phyloP scores from a whole-genome alignment of 176 grass and related monocot genomes.

The Raddia distichophylla region DNA sequence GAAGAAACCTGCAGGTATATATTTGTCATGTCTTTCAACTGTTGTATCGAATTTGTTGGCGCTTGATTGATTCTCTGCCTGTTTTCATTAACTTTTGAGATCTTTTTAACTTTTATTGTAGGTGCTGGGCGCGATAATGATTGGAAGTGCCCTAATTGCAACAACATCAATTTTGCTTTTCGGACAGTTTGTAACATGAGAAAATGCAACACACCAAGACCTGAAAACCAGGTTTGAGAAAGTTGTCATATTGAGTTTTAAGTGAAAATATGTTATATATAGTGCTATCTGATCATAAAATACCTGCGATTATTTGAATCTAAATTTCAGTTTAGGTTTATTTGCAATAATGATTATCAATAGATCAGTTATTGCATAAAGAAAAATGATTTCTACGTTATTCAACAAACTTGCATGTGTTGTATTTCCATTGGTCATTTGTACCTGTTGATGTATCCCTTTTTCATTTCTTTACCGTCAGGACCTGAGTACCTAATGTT shows the following conservation, averaged over 20 bases:
- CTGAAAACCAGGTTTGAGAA: conserved; percentile 69
- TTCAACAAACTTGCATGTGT: neutral
- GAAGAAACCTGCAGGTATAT: conserved; percentile 75
- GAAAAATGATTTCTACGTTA: neutral
- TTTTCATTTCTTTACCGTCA: conserved; percentile 28
- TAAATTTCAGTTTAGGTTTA: neutral
- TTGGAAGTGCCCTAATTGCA: conserved; percentile 87
- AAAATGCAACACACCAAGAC: conserved; percentile 84
- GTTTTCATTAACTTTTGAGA: conserved; percentile 11
- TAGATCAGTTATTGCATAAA: neutral
- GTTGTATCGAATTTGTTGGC: neutral
- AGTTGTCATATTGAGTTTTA: neutral
- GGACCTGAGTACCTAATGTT: neutral
- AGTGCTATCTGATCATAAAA: neutral
- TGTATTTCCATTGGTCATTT: neutral
- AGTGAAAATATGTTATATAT: neutral
- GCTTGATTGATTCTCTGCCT: neutral
- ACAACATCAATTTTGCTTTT: conserved; percentile 81
- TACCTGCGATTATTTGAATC: neutral
- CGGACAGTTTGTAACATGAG: conserved; percentile 92
- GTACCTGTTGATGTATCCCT: neutral
- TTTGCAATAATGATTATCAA: neutral
- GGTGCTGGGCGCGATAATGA: conserved; percentile 86
- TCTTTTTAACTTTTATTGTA: conserved; percentile 29
- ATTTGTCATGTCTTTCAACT: neutral